phyloP scores from a whole-genome alignment of 371 early-diverging fungal genomes.

The Smittium culicis region DNA sequence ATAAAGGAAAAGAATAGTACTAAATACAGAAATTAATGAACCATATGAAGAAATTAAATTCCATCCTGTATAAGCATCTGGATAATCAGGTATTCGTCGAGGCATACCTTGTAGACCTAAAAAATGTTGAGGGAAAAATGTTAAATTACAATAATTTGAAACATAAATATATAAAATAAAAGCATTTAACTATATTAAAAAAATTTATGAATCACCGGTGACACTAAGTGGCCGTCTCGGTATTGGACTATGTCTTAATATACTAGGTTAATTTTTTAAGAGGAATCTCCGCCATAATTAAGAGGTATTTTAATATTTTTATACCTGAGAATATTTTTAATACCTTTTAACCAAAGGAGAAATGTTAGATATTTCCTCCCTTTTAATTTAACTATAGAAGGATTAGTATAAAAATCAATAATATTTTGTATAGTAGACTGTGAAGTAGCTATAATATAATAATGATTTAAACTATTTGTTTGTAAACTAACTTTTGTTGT shows the following conservation, averaged over 20 bases:
- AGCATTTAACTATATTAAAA: slow-evolving; percentile 13
- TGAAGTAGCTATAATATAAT: slow-evolving; percentile 16
- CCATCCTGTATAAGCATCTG: slow-evolving; percentile 43
- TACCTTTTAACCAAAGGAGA: slow-evolving; percentile 16
- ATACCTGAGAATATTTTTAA: slow-evolving; percentile 11
- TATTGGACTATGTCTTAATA: slow-evolving; percentile 14
- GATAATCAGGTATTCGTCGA: slow-evolving; percentile 39
- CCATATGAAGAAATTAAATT: slow-evolving; percentile 41
- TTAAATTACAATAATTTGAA: slow-evolving; percentile 23
- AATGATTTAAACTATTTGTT: slow-evolving; percentile 13
- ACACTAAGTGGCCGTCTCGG: slow-evolving; percentile 1
- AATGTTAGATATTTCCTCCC: slow-evolving; percentile 16
- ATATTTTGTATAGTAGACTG: slow-evolving; percentile 13
- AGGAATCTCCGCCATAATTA: slow-evolving; percentile 15
- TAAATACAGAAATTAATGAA: slow-evolving; percentile 40
- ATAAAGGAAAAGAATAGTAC: slow-evolving; percentile 41
- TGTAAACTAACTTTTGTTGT: slow-evolving; percentile 5
- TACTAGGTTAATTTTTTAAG: slow-evolving; percentile 14
- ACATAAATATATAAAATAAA: slow-evolving; percentile 17
- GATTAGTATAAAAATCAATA: slow-evolving; percentile 24
- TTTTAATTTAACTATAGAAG: slow-evolving; percentile 16
- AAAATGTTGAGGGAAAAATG: slow-evolving; percentile 37
- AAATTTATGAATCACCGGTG: slow-evolving; percentile 12
- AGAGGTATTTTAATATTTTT: slow-evolving; percentile 15
- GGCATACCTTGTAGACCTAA: slow-evolving; percentile 37